A percentile compares a stretch with the other conserved stretches of the same genome.
These are phyloP conservation scores for Dryas drummondii DNA, from an alignment of 306 rosid genomes.

Conservation along the genomic window DNA sequence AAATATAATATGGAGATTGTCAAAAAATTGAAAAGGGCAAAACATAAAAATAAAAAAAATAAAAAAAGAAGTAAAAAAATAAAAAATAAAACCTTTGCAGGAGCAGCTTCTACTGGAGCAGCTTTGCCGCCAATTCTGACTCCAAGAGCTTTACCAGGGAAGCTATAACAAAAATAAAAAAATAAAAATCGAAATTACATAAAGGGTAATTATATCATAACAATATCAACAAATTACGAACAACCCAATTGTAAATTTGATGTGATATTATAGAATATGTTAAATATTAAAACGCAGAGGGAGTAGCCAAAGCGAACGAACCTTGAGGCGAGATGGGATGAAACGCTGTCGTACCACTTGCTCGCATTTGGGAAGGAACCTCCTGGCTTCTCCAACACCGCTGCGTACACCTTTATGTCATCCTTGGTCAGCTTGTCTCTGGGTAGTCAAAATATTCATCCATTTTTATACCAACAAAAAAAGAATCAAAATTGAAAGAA, in stretches of 20 bases:
- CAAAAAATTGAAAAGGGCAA: neutral
- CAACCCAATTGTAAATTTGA: too few relatives aligned
- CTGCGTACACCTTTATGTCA: constrained; percentile 73
- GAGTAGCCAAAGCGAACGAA: constrained; percentile 17
- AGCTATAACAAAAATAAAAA: constrained; percentile 34
- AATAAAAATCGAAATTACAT: neutral
- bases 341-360: constrained; percentile 66
- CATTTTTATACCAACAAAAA: neutral
- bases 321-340: constrained; percentile 63
- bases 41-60: neutral
- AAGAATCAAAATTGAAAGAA: too few relatives aligned
- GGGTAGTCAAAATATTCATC: neutral
- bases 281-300: too few relatives aligned
- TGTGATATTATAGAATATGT: too few relatives aligned
- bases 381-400: constrained; percentile 56
- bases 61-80: constrained; percentile 21
- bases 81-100: constrained; percentile 35
- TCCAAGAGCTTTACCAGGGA: constrained; percentile 77
- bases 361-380: constrained; percentile 50
- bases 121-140: constrained; percentile 47
- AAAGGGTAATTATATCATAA: neutral
- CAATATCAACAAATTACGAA: too few relatives aligned
- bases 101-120: constrained; percentile 49
- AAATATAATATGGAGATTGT: neutral
- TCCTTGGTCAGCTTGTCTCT: constrained; percentile 71